A percentile compares a stretch with the other conserved stretches of the same genome.
Conservation (phyloP, 75 land plant genomes). For the Azolla pinnata region DNA sequence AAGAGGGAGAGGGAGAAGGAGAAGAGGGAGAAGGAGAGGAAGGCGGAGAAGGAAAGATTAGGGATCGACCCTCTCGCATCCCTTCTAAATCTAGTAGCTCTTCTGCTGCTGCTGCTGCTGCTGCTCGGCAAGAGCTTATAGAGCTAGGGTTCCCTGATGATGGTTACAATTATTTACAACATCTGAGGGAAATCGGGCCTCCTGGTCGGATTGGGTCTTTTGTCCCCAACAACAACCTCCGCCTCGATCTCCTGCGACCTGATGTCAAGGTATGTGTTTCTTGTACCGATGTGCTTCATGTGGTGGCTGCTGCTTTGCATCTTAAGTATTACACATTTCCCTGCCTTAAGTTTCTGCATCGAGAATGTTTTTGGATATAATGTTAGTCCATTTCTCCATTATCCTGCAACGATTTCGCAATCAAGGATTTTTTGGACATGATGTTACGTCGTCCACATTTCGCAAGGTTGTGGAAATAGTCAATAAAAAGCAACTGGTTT, state of each 20-base stretch:
- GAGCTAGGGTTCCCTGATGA: constrained; percentile 94
- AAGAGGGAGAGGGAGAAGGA: constrained; percentile 14
- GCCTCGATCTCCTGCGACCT: constrained; percentile 37
- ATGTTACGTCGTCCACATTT: too few species aligned
- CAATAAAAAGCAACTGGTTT: too few species aligned
- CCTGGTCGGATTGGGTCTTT: constrained; percentile 62
- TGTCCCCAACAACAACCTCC: constrained; percentile 37
- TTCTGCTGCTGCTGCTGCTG: constrained; percentile 66
- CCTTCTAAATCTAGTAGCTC: too few species aligned
- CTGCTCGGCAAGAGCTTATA: constrained; percentile 67
- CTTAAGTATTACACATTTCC: neutral
- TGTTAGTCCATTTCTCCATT: too few species aligned
- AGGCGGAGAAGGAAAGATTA: neutral
- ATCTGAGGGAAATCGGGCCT: constrained; percentile 61
- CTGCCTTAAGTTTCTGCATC: too few species aligned
- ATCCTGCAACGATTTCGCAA: too few species aligned
- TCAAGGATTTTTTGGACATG: too few species aligned
- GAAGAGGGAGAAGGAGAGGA: neutral
- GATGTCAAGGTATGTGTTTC: constrained; percentile 60
- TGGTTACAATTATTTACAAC: constrained; percentile 81
- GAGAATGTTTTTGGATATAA: too few species aligned
- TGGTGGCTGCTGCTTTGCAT: neutral
- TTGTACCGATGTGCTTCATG: too few species aligned
- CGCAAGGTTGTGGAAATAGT: too few species aligned
- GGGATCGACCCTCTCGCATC: constrained; percentile 2